A percentile compares a stretch with the other conserved stretches of the same genome.
Conservation (phyloP, 306 rosid species). For the Vigna nakashimae region DNA sequence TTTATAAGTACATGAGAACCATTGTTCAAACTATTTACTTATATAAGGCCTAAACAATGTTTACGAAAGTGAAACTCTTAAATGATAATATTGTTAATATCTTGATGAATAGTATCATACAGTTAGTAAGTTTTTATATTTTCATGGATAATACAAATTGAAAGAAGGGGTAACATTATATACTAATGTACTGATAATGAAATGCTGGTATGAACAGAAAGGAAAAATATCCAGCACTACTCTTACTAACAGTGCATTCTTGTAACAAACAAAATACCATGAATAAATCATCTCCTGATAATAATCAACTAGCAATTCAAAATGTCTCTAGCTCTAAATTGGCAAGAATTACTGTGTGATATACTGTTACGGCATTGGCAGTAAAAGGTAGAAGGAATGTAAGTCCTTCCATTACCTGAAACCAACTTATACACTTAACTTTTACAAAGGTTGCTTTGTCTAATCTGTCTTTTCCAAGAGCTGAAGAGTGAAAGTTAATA, state of each 20-base stretch:
- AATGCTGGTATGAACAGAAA: neutral
- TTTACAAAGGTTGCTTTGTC: no score
- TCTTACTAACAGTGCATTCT: slow-evolving; percentile 16
- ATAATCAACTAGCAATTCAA: slow-evolving; percentile 25
- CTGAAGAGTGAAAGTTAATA: no score
- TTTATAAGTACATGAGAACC: neutral
- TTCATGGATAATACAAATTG: no score
- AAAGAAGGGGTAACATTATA: no score
- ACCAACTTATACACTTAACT: no score
- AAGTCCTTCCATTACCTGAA: no score
- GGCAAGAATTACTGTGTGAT: no score
- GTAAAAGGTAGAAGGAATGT: no score
- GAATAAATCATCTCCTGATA: slow-evolving; percentile 5
- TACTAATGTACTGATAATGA: neutral
- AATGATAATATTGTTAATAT: neutral
- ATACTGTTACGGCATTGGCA: no score
- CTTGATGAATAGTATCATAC: neutral
- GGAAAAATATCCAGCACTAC: neutral
- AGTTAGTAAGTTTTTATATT: neutral
- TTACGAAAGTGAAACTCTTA: neutral
- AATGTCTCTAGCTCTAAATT: neutral
- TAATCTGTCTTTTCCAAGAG: no score
- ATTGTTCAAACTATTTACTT: neutral
- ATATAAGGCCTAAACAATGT: neutral
- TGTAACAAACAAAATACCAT: slow-evolving; percentile 14